Conservation (phyloP, 108 stramenopile species). For the Nitzschia sp. region DNA sequence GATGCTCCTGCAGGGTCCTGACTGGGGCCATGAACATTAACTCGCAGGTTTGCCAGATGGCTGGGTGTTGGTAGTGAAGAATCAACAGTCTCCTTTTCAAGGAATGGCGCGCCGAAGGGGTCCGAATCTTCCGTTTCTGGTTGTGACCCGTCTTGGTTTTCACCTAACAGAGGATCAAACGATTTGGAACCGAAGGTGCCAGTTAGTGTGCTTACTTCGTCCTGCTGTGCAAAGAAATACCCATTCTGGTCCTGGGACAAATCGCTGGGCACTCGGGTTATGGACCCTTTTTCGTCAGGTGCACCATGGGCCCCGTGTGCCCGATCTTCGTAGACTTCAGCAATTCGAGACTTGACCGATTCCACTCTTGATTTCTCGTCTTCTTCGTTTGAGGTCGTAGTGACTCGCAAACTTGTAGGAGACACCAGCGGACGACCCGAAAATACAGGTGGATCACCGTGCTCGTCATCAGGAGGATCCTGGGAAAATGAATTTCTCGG, state of each 20-base stretch:
- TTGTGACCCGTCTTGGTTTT: neutral
- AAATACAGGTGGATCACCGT: constrained; percentile 34
- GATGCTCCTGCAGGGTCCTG: constrained; percentile 33
- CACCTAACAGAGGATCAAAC: constrained; percentile 10
- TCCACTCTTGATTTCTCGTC: constrained; percentile 22
- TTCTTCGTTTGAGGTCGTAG: neutral
- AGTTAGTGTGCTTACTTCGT: constrained; percentile 11
- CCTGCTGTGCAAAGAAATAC: constrained; percentile 8
- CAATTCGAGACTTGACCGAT: constrained; percentile 34
- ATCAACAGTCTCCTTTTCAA: neutral
- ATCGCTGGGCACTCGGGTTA: constrained; percentile 3
- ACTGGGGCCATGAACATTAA: constrained; percentile 11
- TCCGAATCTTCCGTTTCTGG: neutral
- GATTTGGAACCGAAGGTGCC: constrained; percentile 13
- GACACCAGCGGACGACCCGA: constrained; percentile 21
- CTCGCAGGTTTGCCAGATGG: constrained; percentile 14
- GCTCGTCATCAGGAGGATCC: constrained; percentile 41
- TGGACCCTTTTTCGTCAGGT: neutral
- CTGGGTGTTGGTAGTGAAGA: constrained; percentile 9
- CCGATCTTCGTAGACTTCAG: constrained; percentile 22
- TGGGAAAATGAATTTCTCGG: constrained; percentile 11
- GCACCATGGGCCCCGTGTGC: neutral
- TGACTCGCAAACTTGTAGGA: constrained; percentile 17
- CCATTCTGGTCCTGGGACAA: constrained; percentile 7
- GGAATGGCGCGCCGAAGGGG: neutral